A percentile compares a stretch with the other conserved stretches of the same genome.
phyloP scores from a whole-genome alignment of 148 eudicot genomes.

The Amaranthus cruentus region DNA sequence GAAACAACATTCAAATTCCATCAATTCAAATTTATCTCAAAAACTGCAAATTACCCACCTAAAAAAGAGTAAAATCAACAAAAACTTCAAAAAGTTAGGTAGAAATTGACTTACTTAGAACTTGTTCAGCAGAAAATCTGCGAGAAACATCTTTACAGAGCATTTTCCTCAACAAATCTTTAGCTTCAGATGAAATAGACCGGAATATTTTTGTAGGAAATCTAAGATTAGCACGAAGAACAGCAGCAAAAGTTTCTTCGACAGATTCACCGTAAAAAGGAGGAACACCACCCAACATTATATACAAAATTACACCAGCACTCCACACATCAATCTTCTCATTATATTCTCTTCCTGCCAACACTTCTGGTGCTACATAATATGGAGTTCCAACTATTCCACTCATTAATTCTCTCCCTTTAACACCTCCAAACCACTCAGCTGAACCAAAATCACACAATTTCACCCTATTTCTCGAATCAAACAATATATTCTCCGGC shows the following conservation, averaged over 20 bases:
- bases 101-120: constrained; percentile 50
- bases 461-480: constrained; percentile 40
- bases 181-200: constrained; percentile 64
- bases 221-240: constrained; percentile 61
- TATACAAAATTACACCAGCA: constrained; percentile 71
- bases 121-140: constrained; percentile 77
- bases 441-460: constrained; percentile 85
- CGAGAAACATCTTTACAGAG: constrained; percentile 68
- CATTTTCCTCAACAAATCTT: constrained; percentile 89
- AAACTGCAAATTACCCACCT: no score
- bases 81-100: not conserved
- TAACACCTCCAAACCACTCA: constrained; percentile 46
- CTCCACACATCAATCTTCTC: constrained; percentile 96
- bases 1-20: not conserved
- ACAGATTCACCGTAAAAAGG: constrained; percentile 73
- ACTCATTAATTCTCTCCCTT: constrained; percentile 37
- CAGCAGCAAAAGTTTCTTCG: constrained; percentile 66
- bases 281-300: constrained; percentile 74
- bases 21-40: no score
- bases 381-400: constrained; percentile 95
- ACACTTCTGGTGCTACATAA: constrained; percentile 91
- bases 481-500: constrained; percentile 79
- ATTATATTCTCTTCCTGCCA: constrained; percentile 59
- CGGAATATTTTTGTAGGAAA: constrained; percentile 70
- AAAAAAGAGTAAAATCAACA: not conserved